These are phyloP conservation scores for Berkeleyomyces rouxiae DNA, from an alignment of 2,329 filamentous ascomycete species.

Conservation along the genomic window DNA sequence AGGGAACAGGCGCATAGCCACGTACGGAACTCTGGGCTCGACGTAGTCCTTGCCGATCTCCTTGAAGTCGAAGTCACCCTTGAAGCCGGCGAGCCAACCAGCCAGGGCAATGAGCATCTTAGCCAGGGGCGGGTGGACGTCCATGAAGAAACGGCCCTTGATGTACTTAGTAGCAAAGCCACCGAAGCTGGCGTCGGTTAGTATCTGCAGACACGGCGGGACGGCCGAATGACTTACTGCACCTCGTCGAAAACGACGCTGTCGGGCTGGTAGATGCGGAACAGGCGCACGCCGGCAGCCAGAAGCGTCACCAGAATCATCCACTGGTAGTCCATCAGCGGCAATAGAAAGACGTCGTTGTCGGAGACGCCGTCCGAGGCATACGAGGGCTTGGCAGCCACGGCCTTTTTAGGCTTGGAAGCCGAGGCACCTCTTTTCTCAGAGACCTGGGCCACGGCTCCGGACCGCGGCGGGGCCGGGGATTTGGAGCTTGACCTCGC, in stretches of 20 bases:
- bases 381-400: conserved; percentile 34
- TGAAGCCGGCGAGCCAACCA: conserved; percentile 86
- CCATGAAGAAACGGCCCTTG: conserved; percentile 99
- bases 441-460: neutral
- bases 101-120: conserved; percentile 93
- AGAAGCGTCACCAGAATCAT: conserved; percentile 57
- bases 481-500: conserved; percentile 6
- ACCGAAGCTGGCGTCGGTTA: conserved; percentile 52
- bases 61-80: conserved; percentile 96
- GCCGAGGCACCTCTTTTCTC: neutral
- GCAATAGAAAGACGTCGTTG: conserved; percentile 82
- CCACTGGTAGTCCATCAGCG: conserved; percentile 65
- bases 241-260: conserved; percentile 99
- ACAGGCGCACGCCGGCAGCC: conserved; percentile 67
- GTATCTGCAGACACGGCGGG: neutral
- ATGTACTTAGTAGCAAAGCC: conserved; percentile 98
- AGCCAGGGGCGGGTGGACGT: conserved; percentile 93
- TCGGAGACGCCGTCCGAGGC: conserved; percentile 67
- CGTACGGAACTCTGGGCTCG: conserved; percentile 87
- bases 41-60: conserved; percentile 98
- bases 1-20: conserved; percentile 89
- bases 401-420: conserved; percentile 1
- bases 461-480: neutral
- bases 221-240: conserved; percentile 50
- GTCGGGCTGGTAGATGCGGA: conserved; percentile 87